Base-by-base conservation (phyloP, 1,139 yeast species). In the Kurtzmaniella quercitrusa region DNA sequence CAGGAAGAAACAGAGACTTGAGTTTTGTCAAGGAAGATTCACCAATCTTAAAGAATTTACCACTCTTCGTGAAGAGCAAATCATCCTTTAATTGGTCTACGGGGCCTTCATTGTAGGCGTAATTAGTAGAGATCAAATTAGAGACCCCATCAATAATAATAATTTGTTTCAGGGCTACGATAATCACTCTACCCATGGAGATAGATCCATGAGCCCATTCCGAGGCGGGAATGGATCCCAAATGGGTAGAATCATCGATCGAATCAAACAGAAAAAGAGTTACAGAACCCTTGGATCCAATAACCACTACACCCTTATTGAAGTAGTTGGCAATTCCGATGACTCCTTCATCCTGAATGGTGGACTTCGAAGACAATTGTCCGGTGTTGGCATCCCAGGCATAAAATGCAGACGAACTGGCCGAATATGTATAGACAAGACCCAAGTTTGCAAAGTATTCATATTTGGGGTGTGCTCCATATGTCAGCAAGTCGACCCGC, bases 21-120 rank as follows among this genome's bases (percentile, higher is more conserved):
- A 42, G 15, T 19, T 40, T 43, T 10, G 15, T 33, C 25, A 45
- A 40, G 2, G 38, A 14, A 4, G 43, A 43, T 18, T 40, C 47
- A 16, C 42, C 38, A 47, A 53, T 46, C 39, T 34, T 51, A 46
- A 49, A 56, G 14, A 60, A 41, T 18, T 57, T 57, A 25, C 55
- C 55, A 14, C 52, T 47, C 11, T 43, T 44, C 3, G 60, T 53
- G 6, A 56, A 42, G 2, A 60, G 51, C 4, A 59, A 39, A 2
- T 55, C 58, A 3, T 55, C 55, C 37, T 55, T 52, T 38, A 64
- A 55, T 25, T 57, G 51, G 14, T 44, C 44, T n/a, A 58, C 46
- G 18, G 46, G 42, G 14, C 43, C 43, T 14, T 43, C 38, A 11
- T 40, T 44, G 11, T 45, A 21, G 10, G 41, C 14, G 3, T 21